These are phyloP conservation scores for Polymyxa betae DNA, from an alignment of 208 protist species.

Conservation along the genomic window DNA sequence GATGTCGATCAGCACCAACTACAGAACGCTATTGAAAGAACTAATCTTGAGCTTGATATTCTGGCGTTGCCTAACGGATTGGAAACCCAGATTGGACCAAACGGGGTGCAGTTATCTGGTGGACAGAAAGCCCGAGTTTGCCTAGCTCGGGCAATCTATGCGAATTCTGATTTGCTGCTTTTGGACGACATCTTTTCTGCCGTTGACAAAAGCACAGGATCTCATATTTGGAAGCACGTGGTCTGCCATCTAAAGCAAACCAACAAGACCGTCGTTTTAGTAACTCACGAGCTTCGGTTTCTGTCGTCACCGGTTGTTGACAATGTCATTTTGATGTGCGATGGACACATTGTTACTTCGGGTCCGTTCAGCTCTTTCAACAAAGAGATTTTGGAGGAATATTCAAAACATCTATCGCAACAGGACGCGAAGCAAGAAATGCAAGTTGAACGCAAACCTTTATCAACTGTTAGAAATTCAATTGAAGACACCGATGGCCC, in stretches of 20 bases:
- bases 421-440: background rate
- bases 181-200: constrained; percentile 67
- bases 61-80: constrained; percentile 77
- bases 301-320: background rate
- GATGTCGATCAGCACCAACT: constrained; percentile 74
- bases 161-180: constrained; percentile 63
- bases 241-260: background rate
- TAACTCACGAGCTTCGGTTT: constrained; percentile 57
- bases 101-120: constrained; percentile 78
- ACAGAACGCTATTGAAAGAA: constrained; percentile 52
- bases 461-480: background rate
- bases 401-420: background rate
- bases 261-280: constrained; percentile 9
- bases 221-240: background rate
- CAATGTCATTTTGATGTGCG: constrained; percentile 2
- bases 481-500: background rate
- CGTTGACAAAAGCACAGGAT: constrained; percentile 22
- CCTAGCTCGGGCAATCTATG: constrained; percentile 68
- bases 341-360: background rate
- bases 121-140: constrained; percentile 75
- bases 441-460: background rate
- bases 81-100: constrained; percentile 70
- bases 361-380: background rate
- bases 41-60: constrained; percentile 78
- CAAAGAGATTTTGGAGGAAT: background rate